Conservation (phyloP, 2,329 filamentous ascomycete species). For the Ophioceras dolichostomum region DNA sequence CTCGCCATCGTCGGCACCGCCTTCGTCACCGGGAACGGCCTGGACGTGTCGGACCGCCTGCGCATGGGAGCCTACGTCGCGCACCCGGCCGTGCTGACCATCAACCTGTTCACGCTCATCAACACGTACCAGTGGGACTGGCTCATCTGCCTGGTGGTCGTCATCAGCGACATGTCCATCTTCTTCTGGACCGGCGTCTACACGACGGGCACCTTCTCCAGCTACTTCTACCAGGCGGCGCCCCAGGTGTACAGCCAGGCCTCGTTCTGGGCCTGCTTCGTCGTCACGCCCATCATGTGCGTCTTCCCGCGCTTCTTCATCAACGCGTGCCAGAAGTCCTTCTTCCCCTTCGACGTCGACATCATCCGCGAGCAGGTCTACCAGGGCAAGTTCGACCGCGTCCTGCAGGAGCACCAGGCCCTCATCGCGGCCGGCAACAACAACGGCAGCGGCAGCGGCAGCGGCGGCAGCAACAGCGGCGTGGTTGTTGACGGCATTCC, state of each 20-base stretch:
- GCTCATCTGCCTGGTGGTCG: conserved; percentile 76
- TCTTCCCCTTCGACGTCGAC: conserved; percentile 84
- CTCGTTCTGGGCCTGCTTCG: conserved; percentile 76
- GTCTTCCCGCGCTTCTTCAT: conserved; percentile 76
- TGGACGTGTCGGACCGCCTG: conserved; percentile 65
- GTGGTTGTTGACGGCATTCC: no score
- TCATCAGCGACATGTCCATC: conserved; percentile 72
- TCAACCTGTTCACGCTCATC: conserved; percentile 89
- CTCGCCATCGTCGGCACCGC: conserved; percentile 59
- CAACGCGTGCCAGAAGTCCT: conserved; percentile 88
- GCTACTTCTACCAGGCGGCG: conserved; percentile 61
- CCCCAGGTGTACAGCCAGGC: conserved; percentile 68
- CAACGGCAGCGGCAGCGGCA: background rate
- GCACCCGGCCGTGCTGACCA: conserved; percentile 71
- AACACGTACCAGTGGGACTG: conserved; percentile 99
- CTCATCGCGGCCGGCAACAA: conserved; percentile 16
- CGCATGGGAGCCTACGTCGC: conserved; percentile 82
- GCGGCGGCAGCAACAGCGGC: no score
- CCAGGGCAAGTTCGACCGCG: conserved; percentile 56
- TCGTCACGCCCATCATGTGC: conserved; percentile 70
- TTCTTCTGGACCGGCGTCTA: conserved; percentile 97
- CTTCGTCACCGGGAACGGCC: conserved; percentile 60
- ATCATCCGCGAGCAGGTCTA: conserved; percentile 89
- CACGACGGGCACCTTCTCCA: conserved; percentile 35
- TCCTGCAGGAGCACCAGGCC: conserved; percentile 22